Evolutionary conservation across 2,329 filamentous ascomycete genomes (phyloP).

Genomic region (Aspergillus versicolor): DNA sequence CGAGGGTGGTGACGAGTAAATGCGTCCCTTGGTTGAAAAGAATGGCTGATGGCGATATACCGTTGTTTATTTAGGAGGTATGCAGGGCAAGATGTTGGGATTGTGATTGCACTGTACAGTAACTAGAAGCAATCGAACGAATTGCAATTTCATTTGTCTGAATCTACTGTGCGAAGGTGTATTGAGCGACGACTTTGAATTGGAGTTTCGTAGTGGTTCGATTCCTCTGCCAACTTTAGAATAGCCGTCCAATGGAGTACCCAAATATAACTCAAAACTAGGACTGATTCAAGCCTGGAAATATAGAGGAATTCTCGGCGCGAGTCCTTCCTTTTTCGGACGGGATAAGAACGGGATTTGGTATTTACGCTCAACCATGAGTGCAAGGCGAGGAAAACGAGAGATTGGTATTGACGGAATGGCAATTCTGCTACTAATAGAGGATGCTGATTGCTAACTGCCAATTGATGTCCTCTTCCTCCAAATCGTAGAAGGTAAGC

Average conservation of each 20-base stretch:
- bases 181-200: neutral
- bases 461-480: neutral
- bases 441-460: neutral
- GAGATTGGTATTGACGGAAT: neutral
- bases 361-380: neutral
- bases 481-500: neutral
- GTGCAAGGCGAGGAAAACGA: too few relatives aligned
- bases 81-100: constrained; percentile 21
- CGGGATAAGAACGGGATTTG: neutral
- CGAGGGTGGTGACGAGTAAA: constrained; percentile 36
- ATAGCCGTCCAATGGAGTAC: too few relatives aligned
- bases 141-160: constrained; percentile 18
- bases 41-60: neutral
- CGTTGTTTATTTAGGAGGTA: constrained; percentile 2
- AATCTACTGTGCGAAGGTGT: neutral
- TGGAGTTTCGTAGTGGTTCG: neutral
- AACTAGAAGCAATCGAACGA: constrained; percentile 38
- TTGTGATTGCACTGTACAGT: constrained; percentile 41
- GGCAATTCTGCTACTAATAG: too few relatives aligned
- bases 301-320: constrained; percentile 1
- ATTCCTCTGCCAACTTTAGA: neutral
- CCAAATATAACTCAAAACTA: neutral
- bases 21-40: constrained; percentile 12
- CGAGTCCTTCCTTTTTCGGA: constrained; percentile 15
- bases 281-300: neutral